A percentile compares a stretch with the other conserved stretches of the same genome.
phyloP scores from a whole-genome alignment of 306 rosid genomes.

The Glycine latifolia region DNA sequence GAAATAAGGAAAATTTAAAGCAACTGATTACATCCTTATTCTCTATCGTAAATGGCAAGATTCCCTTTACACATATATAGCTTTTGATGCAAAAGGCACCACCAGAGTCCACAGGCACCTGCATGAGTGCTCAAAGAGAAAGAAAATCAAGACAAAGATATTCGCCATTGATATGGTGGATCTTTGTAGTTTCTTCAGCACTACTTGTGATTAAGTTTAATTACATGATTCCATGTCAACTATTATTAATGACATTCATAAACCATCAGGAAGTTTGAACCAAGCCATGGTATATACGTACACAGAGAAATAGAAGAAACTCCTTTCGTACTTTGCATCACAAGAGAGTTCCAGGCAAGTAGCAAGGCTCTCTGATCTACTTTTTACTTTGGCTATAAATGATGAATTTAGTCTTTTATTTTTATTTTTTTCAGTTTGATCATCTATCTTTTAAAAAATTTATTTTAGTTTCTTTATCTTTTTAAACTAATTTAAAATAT shows the following conservation, averaged over 20 bases:
- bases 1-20: slow-evolving; percentile 6
- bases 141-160: slow-evolving; percentile 26
- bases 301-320: not conserved
- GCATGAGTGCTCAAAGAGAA: not conserved
- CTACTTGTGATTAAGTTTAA: not conserved
- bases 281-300: not conserved
- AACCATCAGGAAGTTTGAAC: not conserved
- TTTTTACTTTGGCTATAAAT: no score
- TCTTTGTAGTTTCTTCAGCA: not conserved
- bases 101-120: not conserved
- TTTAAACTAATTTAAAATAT: no score
- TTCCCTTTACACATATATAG: not conserved
- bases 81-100: slow-evolving; percentile 7
- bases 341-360: no score
- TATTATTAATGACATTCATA: not conserved
- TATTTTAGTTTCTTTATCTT: no score
- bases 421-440: no score
- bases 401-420: no score
- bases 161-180: not conserved
- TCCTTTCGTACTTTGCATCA: no score
- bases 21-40: not conserved
- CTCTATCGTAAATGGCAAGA: not conserved
- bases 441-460: no score
- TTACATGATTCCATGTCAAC: not conserved
- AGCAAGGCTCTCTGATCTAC: no score